phyloP scores from a whole-genome alignment of 306 rosid species.

The Inga leiocalycina region DNA sequence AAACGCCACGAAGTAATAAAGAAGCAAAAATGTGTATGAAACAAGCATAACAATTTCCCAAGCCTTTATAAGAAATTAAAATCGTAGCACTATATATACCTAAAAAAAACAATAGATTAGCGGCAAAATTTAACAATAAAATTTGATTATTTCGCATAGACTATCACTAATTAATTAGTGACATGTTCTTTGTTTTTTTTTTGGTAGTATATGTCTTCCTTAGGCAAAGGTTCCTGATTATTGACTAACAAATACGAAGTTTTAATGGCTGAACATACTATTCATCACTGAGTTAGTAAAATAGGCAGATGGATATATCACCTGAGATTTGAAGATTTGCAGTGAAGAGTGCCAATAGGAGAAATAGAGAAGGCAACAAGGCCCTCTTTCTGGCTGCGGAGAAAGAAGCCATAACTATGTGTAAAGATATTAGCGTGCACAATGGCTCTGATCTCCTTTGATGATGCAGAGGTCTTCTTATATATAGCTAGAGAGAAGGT shows the following conservation, averaged over 20 bases:
- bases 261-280: background rate
- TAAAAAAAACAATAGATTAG: too few relatives aligned
- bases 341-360: constrained; percentile 1
- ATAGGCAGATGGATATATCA: background rate
- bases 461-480: background rate
- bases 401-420: constrained; percentile 20
- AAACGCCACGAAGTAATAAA: too few relatives aligned
- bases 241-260: background rate
- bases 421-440: background rate
- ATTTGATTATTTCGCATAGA: too few relatives aligned
- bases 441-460: background rate
- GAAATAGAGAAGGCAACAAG: constrained; percentile 21
- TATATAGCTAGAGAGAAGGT: constrained; percentile 3
- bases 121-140: too few relatives aligned
- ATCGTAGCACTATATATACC: background rate
- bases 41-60: too few relatives aligned
- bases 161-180: too few relatives aligned
- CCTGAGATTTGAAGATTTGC: constrained; percentile 34
- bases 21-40: too few relatives aligned
- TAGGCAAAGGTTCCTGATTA: background rate
- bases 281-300: background rate
- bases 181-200: too few relatives aligned
- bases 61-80: background rate
- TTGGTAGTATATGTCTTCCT: too few relatives aligned
- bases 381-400: background rate